phyloP scores from a whole-genome alignment of 768 basidiomycete genomes.

The Boletus coccyginus region DNA sequence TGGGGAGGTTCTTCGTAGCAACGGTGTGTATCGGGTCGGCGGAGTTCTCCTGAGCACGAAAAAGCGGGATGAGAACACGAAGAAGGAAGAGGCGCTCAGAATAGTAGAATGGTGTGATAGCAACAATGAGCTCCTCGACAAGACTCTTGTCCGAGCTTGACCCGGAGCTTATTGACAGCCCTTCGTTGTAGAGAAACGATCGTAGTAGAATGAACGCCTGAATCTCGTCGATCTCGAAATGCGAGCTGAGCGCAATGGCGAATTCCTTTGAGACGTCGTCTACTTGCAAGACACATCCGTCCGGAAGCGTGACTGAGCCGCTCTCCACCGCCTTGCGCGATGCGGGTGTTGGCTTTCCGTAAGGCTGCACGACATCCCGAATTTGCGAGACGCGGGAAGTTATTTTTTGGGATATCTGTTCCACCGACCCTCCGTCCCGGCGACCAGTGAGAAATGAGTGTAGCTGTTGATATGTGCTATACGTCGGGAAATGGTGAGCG shows the following conservation, averaged over 20 bases:
- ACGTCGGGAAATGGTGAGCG: neutral
- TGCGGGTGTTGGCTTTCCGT: slow-evolving; percentile 63
- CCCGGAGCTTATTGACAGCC: slow-evolving; percentile 51
- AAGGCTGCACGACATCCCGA: slow-evolving; percentile 56
- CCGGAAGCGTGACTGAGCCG: slow-evolving; percentile 65
- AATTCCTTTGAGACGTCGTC: slow-evolving; percentile 71
- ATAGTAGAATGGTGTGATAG: slow-evolving; percentile 78
- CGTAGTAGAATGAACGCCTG: slow-evolving; percentile 73
- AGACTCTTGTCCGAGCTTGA: slow-evolving; percentile 40
- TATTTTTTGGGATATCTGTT: slow-evolving; percentile 59
- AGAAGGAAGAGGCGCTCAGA: slow-evolving; percentile 73
- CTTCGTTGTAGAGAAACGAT: slow-evolving; percentile 77
- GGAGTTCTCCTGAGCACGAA: slow-evolving; percentile 64
- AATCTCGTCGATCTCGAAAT: slow-evolving; percentile 76
- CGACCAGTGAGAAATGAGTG: slow-evolving; percentile 58
- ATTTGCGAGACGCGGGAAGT: slow-evolving; percentile 56
- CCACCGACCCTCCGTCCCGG: slow-evolving; percentile 54
- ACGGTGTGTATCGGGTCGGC: slow-evolving; percentile 52
- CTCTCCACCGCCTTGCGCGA: slow-evolving; percentile 67
- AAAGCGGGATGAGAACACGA: slow-evolving; percentile 69
- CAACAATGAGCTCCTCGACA: slow-evolving; percentile 45
- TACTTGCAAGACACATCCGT: slow-evolving; percentile 59
- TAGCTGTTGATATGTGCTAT: slow-evolving; percentile 63
- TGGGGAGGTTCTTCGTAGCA: slow-evolving; percentile 52
- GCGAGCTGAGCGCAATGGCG: slow-evolving; percentile 66